phyloP scores from a whole-genome alignment of 2,329 filamentous ascomycete species.

The Beauveria caledonica region DNA sequence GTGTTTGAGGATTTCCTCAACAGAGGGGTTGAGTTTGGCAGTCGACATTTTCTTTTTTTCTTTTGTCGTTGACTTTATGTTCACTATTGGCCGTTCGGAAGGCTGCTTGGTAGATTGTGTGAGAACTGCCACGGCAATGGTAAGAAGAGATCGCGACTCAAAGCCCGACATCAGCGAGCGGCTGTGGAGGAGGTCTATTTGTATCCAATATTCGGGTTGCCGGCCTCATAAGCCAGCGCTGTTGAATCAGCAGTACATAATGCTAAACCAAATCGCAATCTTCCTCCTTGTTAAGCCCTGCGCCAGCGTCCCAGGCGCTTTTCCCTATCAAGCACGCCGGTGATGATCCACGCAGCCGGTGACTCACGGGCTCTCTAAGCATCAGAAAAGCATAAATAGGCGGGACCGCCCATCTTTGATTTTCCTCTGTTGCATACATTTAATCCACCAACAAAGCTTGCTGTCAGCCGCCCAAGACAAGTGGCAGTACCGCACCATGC shows the following conservation, averaged over 20 bases:
- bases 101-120: too few species aligned
- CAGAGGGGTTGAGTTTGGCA: neutral
- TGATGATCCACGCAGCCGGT: neutral
- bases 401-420: slow-evolving; percentile 1
- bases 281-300: neutral
- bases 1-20: slow-evolving; percentile 5
- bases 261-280: neutral
- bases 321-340: slow-evolving; percentile 7
- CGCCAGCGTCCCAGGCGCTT: neutral
- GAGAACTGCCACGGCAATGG: too few species aligned
- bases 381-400: slow-evolving; percentile 12
- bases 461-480: neutral
- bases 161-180: too few species aligned
- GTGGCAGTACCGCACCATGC: neutral
- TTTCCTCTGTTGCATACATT: neutral
- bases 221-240: neutral
- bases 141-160: neutral
- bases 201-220: neutral
- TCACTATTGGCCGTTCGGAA: neutral
- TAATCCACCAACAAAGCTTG: neutral
- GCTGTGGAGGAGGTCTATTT: neutral
- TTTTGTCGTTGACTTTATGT: neutral
- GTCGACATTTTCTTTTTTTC: neutral
- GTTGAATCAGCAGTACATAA: neutral
- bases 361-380: neutral